Evolutionary conservation across 202 grass and related monocot genomes (phyloP), one percentile per base, ranked within the genome.

Genomic region (Thinopyrum obtusiflorum): DNA sequence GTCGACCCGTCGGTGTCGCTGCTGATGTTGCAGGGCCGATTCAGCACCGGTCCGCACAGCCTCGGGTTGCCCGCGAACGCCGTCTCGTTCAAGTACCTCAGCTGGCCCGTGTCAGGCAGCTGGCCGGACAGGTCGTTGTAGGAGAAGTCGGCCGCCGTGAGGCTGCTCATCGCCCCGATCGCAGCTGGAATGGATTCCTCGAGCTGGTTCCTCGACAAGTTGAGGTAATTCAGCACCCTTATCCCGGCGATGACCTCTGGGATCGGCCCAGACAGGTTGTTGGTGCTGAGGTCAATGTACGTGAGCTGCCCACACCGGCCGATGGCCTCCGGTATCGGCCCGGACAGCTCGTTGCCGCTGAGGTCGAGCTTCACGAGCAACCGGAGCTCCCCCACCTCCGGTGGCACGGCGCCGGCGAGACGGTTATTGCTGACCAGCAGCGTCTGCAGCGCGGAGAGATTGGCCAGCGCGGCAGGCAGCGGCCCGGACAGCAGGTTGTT

Each of bases 271-370:
- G 92, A 91, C 1, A 99, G 65, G 31, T 82, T 88, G 68, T 99
- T 99, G 75, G 88, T 80, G 90, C 97, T 99, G 23, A 99, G 88
- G 63, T 99, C 97, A 0, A 99, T 89, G 82, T 94, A 99, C 11
- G 92, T 94, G 4, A 97, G 90, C 76, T 97, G 90, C 8, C 37
- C 76, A 62, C 93, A 97, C 42, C 3, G 61, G 0, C 73, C 83
- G 0, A 99, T 74, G 18, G 85, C 68, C 1, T 59, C 69, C 8
- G 97, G 93, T 4, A 99, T 84, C 7, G 57, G 10, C 6, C 93
- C 93, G 0, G 85, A 90, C 5, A 99, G 14, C 25, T 7, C 25
- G 26, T 99, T 99, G 4, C 75, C 68, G 68, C 90, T 91, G 4
- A 99, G 83, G 47, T 99, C 97, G 4, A 99, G 90, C 89, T 97